A percentile compares a stretch with the other conserved stretches of the same genome.
phyloP scores from a whole-genome alignment of 495 filamentous ascomycete species.

The Cenococcum geophilum region DNA sequence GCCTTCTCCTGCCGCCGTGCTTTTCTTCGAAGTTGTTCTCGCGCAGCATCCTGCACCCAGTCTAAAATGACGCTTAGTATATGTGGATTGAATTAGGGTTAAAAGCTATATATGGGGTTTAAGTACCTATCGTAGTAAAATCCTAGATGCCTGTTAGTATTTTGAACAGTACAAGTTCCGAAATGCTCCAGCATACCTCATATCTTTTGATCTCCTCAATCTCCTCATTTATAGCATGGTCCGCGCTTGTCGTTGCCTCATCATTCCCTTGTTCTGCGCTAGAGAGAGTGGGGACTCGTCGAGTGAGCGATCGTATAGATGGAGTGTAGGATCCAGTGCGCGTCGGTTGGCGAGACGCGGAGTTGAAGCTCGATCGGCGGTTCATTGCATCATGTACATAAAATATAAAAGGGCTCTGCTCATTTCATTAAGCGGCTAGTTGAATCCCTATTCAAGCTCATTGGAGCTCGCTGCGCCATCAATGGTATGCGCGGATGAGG shows the following conservation, averaged over 20 bases:
- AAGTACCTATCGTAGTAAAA: constrained; percentile 85
- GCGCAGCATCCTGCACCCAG: constrained; percentile 96
- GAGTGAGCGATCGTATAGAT: constrained; percentile 46
- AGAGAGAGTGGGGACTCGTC: constrained; percentile 68
- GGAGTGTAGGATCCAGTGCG: constrained; percentile 42
- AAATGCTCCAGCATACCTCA: constrained; percentile 50
- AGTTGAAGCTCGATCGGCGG: constrained; percentile 36
- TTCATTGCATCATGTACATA: constrained; percentile 37
- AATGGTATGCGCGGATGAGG: neutral
- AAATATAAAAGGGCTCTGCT: neutral
- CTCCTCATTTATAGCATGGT: constrained; percentile 69
- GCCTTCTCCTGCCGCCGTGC: constrained; percentile 65
- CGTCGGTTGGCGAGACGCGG: constrained; percentile 27
- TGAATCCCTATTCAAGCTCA: neutral
- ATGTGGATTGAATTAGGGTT: neutral
- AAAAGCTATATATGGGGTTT: neutral
- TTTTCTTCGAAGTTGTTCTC: constrained; percentile 77
- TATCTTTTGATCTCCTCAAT: constrained; percentile 97
- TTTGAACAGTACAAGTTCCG: constrained; percentile 34
- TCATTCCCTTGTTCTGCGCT: constrained; percentile 54
- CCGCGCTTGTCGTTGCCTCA: constrained; percentile 37
- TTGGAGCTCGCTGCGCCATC: neutral
- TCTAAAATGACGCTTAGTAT: constrained; percentile 44
- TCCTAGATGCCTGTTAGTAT: constrained; percentile 38
- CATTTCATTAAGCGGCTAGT: neutral